A percentile compares a stretch with the other conserved stretches of the same genome.
Conservation (phyloP, 371 early-diverging fungal species). For the Lichtheimia hyalospora region DNA sequence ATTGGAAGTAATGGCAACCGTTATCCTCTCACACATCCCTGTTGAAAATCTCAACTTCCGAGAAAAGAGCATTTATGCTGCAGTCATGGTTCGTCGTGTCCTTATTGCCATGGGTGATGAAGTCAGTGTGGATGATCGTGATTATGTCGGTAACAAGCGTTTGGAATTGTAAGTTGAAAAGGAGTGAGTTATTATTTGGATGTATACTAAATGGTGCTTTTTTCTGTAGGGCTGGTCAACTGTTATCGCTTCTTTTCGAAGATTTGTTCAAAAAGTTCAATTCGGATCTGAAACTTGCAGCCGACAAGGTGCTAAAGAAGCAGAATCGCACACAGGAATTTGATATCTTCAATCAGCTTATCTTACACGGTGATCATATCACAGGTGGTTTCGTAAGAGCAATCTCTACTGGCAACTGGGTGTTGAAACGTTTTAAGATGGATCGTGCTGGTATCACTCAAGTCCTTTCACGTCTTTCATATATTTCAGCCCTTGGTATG, state of each 20-base stretch:
- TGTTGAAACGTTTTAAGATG: constrained; percentile 99
- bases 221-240: constrained; percentile 90
- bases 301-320: constrained; percentile 94
- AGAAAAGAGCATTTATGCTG: constrained; percentile 95
- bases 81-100: constrained; percentile 97
- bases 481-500: constrained; percentile 99
- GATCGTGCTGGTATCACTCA: constrained; percentile 99
- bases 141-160: constrained; percentile 99
- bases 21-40: constrained; percentile 97
- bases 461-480: constrained; percentile 95
- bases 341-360: constrained; percentile 90
- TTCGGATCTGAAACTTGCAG: constrained; percentile 84
- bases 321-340: constrained; percentile 93
- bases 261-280: constrained; percentile 99
- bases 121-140: constrained; percentile 95
- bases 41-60: constrained; percentile 87
- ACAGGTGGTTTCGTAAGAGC: constrained; percentile 95
- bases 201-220: neutral
- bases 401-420: constrained; percentile 99
- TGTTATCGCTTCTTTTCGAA: constrained; percentile 98
- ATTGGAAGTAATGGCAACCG: constrained; percentile 86
- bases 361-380: constrained; percentile 88
- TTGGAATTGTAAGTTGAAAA: constrained; percentile 84
- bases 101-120: constrained; percentile 84
- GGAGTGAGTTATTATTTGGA: neutral